Percentiles rank a stretch among this genome's conserved stretches.
phyloP scores from a whole-genome alignment of 1,284 basidiomycete genomes.

The Retiboletus fuscus region DNA sequence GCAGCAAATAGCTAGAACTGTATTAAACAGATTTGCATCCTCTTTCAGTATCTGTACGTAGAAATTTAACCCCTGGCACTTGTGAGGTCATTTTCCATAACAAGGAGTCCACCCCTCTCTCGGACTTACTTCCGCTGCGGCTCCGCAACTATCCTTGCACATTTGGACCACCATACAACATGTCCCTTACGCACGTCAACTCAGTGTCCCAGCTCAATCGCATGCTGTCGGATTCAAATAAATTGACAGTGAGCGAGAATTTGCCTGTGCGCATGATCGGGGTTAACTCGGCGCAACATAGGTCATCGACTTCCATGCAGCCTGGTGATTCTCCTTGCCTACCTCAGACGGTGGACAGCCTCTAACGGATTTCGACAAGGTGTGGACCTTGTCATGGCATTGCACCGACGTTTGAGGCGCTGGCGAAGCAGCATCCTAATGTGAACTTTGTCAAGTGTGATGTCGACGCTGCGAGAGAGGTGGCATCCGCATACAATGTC shows the following conservation, averaged over 20 bases:
- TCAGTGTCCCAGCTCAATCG: conserved; percentile 71
- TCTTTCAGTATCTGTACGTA: too few species aligned
- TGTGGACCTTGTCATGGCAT: conserved; percentile 86
- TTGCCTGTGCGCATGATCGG: not conserved
- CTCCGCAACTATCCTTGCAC: too few species aligned
- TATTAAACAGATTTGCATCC: too few species aligned
- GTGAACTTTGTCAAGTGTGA: conserved; percentile 87
- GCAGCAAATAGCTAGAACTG: too few species aligned
- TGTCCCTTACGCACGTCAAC: conserved; percentile 71
- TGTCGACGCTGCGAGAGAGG: conserved; percentile 76
- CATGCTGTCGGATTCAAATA: conserved; percentile 70
- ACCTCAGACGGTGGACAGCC: conserved; percentile 10
- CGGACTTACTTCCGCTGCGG: too few species aligned
- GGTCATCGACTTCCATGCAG: conserved; percentile 88
- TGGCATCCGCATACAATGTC: conserved; percentile 69
- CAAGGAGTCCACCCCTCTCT: conserved; percentile 11
- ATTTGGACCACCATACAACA: conserved; percentile 38
- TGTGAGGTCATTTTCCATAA: conserved; percentile 8
- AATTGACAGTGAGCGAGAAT: conserved; percentile 66
- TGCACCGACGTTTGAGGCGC: conserved; percentile 75
- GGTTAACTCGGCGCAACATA: conserved; percentile 42
- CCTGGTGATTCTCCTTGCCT: conserved; percentile 62
- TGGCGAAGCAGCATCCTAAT: conserved; percentile 71
- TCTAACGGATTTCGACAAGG: conserved; percentile 56
- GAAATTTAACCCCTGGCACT: too few species aligned